Evolutionary conservation across 805 yeast species (phyloP).

Genomic region (Kuraishia cidri): DNA sequence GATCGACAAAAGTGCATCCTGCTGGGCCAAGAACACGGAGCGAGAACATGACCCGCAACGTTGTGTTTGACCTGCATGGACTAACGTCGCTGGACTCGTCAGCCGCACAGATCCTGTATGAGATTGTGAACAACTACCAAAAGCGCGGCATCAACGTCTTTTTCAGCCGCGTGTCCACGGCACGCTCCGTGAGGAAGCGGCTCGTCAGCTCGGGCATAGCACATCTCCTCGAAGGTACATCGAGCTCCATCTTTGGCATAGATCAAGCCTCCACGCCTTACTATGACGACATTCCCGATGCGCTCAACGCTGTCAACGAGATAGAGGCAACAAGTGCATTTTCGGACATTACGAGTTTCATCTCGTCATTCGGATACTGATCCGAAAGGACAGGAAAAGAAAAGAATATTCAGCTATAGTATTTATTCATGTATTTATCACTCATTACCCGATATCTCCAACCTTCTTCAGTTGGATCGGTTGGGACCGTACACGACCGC

Average conservation of each 20-base stretch:
- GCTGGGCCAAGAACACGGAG: slow-evolving; percentile 48
- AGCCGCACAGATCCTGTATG: slow-evolving; percentile 64
- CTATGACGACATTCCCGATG: slow-evolving; percentile 47
- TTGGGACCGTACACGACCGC: no score
- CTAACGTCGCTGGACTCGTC: slow-evolving; percentile 76
- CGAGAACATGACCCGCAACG: slow-evolving; percentile 36
- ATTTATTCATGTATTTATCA: no score
- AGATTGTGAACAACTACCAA: slow-evolving; percentile 49
- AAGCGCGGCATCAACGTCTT: slow-evolving; percentile 45
- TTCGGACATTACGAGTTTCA: slow-evolving; percentile 6
- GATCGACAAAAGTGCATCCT: slow-evolving; percentile 70
- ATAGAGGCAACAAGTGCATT: slow-evolving; percentile 14
- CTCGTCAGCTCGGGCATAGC: slow-evolving; percentile 49
- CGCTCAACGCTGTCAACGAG: slow-evolving; percentile 35
- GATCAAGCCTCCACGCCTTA: slow-evolving; percentile 27
- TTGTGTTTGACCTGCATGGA: slow-evolving; percentile 75
- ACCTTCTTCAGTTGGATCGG: no score
- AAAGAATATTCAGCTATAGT: no score
- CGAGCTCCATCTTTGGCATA: slow-evolving; percentile 16
- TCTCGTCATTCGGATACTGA: no score
- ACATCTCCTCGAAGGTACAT: slow-evolving; percentile 17
- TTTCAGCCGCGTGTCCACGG: slow-evolving; percentile 51
- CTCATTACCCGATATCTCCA: no score
- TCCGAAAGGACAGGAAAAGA: no score
- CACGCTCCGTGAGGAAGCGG: slow-evolving; percentile 33